Evolutionary conservation across 2,329 filamentous ascomycete species (phyloP).

Genomic region (Aspergillus thermomutatus): DNA sequence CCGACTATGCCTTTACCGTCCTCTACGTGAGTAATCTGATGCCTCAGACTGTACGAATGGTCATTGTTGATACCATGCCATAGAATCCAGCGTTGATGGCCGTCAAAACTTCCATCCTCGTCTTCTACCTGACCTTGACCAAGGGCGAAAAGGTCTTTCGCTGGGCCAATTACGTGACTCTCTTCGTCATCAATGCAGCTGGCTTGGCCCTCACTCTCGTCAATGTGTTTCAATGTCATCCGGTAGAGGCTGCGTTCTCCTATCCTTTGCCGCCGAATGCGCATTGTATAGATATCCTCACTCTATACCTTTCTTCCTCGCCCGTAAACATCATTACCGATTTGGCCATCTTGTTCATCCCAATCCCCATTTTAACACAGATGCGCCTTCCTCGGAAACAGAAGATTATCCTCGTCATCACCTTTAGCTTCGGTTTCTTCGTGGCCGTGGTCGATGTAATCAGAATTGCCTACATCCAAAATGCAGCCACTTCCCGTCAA

Average conservation of each 20-base stretch:
- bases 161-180: slow-evolving; percentile 74
- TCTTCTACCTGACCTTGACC: slow-evolving; percentile 83
- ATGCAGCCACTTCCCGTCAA: slow-evolving; percentile 52
- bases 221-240: slow-evolving; percentile 82
- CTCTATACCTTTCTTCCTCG: slow-evolving; percentile 68
- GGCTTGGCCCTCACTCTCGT: slow-evolving; percentile 78
- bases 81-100: slow-evolving; percentile 87
- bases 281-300: slow-evolving; percentile 60
- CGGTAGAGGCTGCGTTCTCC: slow-evolving; percentile 66
- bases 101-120: slow-evolving; percentile 86
- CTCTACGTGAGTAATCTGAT: slow-evolving; percentile 49
- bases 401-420: slow-evolving; percentile 81
- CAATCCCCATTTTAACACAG: slow-evolving; percentile 80
- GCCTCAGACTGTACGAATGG: background rate
- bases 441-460: slow-evolving; percentile 85
- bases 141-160: slow-evolving; percentile 74
- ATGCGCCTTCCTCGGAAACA: slow-evolving; percentile 83
- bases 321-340: slow-evolving; percentile 92
- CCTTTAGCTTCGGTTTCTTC: slow-evolving; percentile 83
- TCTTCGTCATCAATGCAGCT: slow-evolving; percentile 73
- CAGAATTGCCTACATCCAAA: slow-evolving; percentile 84
- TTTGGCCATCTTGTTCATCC: slow-evolving; percentile 78
- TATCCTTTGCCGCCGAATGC: slow-evolving; percentile 45
- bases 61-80: slow-evolving; percentile 8
- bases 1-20: slow-evolving; percentile 59